Conservation (phyloP, 2,329 filamentous ascomycete genomes). For the Cercospora zeae-maydis region DNA sequence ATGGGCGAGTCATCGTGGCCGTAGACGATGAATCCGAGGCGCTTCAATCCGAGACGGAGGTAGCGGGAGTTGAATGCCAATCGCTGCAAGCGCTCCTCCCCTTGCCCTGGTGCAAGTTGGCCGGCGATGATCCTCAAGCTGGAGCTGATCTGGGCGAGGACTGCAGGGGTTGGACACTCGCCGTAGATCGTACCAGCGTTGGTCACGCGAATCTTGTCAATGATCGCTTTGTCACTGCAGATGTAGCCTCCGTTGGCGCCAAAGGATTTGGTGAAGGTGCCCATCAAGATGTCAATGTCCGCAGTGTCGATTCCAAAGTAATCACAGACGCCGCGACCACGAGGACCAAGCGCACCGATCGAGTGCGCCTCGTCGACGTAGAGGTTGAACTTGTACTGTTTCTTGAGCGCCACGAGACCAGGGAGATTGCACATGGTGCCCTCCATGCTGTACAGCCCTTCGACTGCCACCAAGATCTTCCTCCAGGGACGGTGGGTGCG, state of each 20-base stretch:
- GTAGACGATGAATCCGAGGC: constrained; percentile 92
- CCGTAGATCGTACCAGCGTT: constrained; percentile 85
- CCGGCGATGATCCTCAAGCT: constrained; percentile 86
- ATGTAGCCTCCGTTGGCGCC: constrained; percentile 97
- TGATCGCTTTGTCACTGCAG: constrained; percentile 81
- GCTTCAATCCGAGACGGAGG: constrained; percentile 93
- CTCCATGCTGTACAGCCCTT: constrained; percentile 99
- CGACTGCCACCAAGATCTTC: constrained; percentile 95
- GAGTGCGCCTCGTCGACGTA: constrained; percentile 98
- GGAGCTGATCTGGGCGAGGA: constrained; percentile 84
- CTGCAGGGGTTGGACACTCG: constrained; percentile 81
- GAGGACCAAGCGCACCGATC: constrained; percentile 83
- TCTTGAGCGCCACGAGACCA: constrained; percentile 78
- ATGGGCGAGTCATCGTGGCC: constrained; percentile 98
- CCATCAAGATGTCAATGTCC: constrained; percentile 95
- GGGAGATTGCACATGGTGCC: constrained; percentile 98
- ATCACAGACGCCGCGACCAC: constrained; percentile 89
- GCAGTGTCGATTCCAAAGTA: constrained; percentile 88
- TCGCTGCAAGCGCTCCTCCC: constrained; percentile 89
- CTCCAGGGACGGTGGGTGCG: constrained; percentile 99
- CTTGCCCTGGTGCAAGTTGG: constrained; percentile 82
- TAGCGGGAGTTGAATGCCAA: constrained; percentile 98
- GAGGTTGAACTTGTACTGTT: constrained; percentile 93
- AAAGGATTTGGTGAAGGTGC: constrained; percentile 96
- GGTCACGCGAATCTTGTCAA: constrained; percentile 81